A percentile compares a stretch with the other conserved stretches of the same genome.
phyloP scores from a whole-genome alignment of 352 stramenopile genomes.

The Phytophthora pisi region DNA sequence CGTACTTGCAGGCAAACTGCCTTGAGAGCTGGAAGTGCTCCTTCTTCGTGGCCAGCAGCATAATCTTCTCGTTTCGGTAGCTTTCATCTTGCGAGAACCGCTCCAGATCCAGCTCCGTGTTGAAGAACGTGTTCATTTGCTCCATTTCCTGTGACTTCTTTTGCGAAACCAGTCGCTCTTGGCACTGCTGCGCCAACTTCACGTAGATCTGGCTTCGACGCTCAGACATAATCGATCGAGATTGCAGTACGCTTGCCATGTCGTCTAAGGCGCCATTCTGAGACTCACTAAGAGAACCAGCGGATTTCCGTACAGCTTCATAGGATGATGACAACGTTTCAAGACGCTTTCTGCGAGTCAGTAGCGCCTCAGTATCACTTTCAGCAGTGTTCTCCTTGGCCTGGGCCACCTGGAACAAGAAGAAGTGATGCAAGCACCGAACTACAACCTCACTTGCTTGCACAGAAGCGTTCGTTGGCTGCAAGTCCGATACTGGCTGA shows the following conservation, averaged over 20 bases:
- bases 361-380: constrained; percentile 10
- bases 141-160: constrained; percentile 66
- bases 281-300: background rate
- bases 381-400: constrained; percentile 21
- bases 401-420: constrained; percentile 40
- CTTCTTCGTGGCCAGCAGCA: constrained; percentile 57
- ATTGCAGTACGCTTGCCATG: background rate
- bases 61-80: constrained; percentile 59
- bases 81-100: constrained; percentile 52
- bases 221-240: constrained; percentile 11
- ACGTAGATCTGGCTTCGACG: constrained; percentile 31
- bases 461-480: constrained; percentile 1
- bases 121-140: constrained; percentile 66
- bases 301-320: constrained; percentile 16
- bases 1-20: constrained; percentile 75
- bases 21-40: constrained; percentile 50
- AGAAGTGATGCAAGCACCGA: constrained; percentile 52
- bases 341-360: constrained; percentile 27
- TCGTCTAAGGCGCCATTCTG: constrained; percentile 8
- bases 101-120: constrained; percentile 60
- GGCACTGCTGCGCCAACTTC: constrained; percentile 51
- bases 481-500: constrained; percentile 1
- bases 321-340: constrained; percentile 36
- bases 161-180: constrained; percentile 55
- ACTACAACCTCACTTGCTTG: constrained; percentile 28